Base-by-base conservation (phyloP, 495 filamentous ascomycete genomes). In the Cercophora newfieldiana region DNA sequence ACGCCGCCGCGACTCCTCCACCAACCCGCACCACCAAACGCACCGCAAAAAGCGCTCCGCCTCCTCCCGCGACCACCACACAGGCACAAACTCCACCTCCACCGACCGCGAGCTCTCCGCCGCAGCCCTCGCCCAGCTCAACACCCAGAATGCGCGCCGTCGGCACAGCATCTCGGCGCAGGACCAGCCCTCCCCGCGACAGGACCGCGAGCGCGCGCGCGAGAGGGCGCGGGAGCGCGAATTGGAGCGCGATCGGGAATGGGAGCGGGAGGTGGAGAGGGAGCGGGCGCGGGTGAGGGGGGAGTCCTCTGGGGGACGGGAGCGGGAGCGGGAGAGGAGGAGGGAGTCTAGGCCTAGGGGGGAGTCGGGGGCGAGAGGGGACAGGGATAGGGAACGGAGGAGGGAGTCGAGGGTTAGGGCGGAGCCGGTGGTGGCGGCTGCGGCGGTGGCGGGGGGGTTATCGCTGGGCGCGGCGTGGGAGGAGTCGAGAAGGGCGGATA, bases 161-260 rank as follows among this genome's bases (percentile, higher is more conserved):
- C 25, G 56, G 16, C 19, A 54, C 28, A 64, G 61, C 26, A 24
- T n/a, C 37, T 8, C 18, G 31, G 25, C 61, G 28, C 37, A 24
- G 21, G 48, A 57, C 10, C 7, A 22, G 48, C 22, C 57, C 30
- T 28, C 26, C 24, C 44, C 59, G 22, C 31, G 59, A 56, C 60
- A 28, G 22, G 56, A 64, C 56, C 49, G 57, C 22, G 51, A 63
- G 37, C 26, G 68, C 60, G 65, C 59, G 73, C 69, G 62, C 69
- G 74, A 69, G 75, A 71, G 67, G 71, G 66, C 57, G 75, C 73
- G 64, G 72, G 44, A 61, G 37, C 50, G 47, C 37, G 44, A 61
- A 25, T 57, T 64, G 19, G 73, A 71, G 31, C 63, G 66, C 2
- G 71, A 73, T 31, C 44, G 72, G 58, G 74, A 75, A 6, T 66